These are phyloP conservation scores for Thielaviopsis punctulata DNA, from an alignment of 2,329 filamentous ascomycete species.

Conservation along the genomic window DNA sequence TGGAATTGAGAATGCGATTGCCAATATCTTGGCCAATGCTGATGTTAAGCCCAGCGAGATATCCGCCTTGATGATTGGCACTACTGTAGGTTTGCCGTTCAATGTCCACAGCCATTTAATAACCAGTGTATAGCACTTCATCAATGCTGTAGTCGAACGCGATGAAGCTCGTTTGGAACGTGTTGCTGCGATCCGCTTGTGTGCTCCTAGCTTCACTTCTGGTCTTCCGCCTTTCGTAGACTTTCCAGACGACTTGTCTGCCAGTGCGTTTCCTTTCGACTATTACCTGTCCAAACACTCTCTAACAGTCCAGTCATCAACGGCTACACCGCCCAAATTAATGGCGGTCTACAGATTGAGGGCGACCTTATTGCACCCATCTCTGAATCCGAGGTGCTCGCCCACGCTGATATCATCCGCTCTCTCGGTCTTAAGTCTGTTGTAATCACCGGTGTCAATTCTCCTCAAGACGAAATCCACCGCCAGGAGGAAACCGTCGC, in stretches of 20 bases:
- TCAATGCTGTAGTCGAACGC: constrained; percentile 39
- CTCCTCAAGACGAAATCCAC: constrained; percentile 36
- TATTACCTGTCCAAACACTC: background rate
- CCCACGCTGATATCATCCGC: constrained; percentile 14
- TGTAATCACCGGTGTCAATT: constrained; percentile 40
- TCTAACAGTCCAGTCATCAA: constrained; percentile 11
- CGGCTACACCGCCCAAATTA: constrained; percentile 14
- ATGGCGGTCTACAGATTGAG: constrained; percentile 15
- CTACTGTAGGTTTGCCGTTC: constrained; percentile 20
- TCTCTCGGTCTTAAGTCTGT: constrained; percentile 22
- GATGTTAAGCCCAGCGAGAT: constrained; percentile 19
- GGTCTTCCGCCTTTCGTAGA: constrained; percentile 34
- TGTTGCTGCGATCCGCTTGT: constrained; percentile 38
- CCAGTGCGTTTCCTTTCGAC: background rate
- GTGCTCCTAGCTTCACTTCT: constrained; percentile 24
- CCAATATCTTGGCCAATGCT: background rate
- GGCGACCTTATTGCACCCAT: constrained; percentile 13
- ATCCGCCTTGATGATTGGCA: constrained; percentile 34
- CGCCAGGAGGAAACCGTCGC: constrained; percentile 33
- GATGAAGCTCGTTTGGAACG: constrained; percentile 29
- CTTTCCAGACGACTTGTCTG: constrained; percentile 30
- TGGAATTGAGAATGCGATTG: constrained; percentile 22
- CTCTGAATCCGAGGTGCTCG: constrained; percentile 9
- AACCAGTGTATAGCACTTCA: constrained; percentile 25
- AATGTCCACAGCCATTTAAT: background rate